These are phyloP conservation scores for Spathaspora sp. DNA, from an alignment of 805 yeast genomes.

Conservation along the genomic window DNA sequence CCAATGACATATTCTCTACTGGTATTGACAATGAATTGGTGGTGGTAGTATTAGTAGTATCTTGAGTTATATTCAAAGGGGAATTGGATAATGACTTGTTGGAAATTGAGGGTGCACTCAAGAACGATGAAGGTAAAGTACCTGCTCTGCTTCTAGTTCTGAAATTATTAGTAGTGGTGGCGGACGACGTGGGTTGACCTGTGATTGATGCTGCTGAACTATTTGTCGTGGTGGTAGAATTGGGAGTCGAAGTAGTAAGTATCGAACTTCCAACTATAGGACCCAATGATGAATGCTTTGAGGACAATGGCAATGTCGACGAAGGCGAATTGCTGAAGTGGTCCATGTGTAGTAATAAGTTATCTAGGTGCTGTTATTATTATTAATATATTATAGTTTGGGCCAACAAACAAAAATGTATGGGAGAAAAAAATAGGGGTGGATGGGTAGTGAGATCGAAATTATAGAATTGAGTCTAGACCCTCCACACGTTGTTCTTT, in stretches of 20 bases:
- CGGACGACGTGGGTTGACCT: neutral
- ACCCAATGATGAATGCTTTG: neutral
- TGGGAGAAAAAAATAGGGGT: neutral
- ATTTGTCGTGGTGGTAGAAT: slow-evolving; percentile 20
- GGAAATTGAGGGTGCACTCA: slow-evolving; percentile 7
- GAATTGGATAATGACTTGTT: slow-evolving; percentile 5
- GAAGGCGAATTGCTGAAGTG: neutral
- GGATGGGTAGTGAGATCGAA: neutral
- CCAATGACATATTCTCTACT: slow-evolving; percentile 3
- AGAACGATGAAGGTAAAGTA: slow-evolving; percentile 65
- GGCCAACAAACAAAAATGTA: neutral
- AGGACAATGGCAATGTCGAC: slow-evolving; percentile 1
- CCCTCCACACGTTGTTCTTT: neutral
- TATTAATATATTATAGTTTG: neutral
- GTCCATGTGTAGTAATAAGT: neutral
- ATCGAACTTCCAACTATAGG: neutral
- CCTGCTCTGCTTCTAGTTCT: slow-evolving; percentile 69
- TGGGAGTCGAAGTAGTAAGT: slow-evolving; percentile 9
- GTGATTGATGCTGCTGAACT: slow-evolving; percentile 1
- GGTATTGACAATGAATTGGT: slow-evolving; percentile 21
- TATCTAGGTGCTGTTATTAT: neutral
- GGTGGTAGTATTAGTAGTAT: slow-evolving; percentile 6
- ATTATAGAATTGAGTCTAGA: neutral
- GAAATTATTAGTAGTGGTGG: slow-evolving; percentile 13
- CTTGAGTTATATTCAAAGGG: slow-evolving; percentile 17